Percentiles rank a stretch among this genome's conserved stretches.
phyloP scores from a whole-genome alignment of 305 asterid genomes.

The Fraxinus velutina region DNA sequence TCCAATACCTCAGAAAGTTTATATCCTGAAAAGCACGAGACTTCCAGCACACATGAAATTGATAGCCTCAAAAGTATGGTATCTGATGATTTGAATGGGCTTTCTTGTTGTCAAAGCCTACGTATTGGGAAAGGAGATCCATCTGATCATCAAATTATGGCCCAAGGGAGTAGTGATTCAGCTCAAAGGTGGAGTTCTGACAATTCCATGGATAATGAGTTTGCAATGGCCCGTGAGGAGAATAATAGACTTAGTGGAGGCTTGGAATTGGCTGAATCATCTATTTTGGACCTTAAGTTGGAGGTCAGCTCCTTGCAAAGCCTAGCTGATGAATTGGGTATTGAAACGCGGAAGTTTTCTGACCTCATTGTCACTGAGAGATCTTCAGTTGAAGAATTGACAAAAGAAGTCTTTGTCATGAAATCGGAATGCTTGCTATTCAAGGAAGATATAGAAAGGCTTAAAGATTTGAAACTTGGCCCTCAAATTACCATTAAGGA shows the following conservation, averaged over 20 bases:
- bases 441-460: conserved; percentile 59
- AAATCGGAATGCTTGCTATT: conserved; percentile 65
- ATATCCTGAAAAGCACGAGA: conserved; percentile 70
- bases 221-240: conserved; percentile 65
- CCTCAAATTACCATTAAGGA: conserved; percentile 37
- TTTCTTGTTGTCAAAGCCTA: conserved; percentile 45
- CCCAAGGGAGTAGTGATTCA: conserved; percentile 48
- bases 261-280: conserved; percentile 76
- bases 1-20: conserved; percentile 84
- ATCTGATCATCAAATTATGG: conserved; percentile 44
- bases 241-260: conserved; percentile 66
- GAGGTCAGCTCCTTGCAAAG: conserved; percentile 78
- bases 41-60: conserved; percentile 42
- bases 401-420: conserved; percentile 59
- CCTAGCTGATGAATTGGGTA: conserved; percentile 66
- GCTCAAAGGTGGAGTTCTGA: conserved; percentile 58
- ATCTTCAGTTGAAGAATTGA: conserved; percentile 60
- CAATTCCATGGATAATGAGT: conserved; percentile 54
- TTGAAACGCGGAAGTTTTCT: conserved; percentile 60
- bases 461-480: conserved; percentile 46
- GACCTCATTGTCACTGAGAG: conserved; percentile 55
- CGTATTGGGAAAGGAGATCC: conserved; percentile 43
- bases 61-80: conserved; percentile 48
- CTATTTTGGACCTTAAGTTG: conserved; percentile 66
- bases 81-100: conserved; percentile 39